Evolutionary conservation across 1,139 yeast genomes (phyloP).

Genomic region (Geotrichum histeridarum): DNA sequence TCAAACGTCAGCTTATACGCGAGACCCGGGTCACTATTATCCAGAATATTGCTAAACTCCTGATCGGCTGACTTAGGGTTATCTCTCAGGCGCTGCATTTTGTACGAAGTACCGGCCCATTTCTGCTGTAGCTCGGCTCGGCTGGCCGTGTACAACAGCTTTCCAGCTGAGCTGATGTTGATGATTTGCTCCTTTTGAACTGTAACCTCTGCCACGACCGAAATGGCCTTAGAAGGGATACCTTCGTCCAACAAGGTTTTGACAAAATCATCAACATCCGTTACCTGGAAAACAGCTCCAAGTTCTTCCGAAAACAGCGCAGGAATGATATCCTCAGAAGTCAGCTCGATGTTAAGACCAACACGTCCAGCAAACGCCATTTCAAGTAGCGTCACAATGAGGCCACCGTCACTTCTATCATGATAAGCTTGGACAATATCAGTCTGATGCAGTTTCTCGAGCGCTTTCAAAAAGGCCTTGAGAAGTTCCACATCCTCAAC

Average conservation of each 20-base stretch:
- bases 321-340: constrained; percentile 33
- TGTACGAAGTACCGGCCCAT: constrained; percentile 88
- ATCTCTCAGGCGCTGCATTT: constrained; percentile 86
- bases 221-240: constrained; percentile 51
- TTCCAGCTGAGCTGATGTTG: constrained; percentile 46
- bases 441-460: constrained; percentile 63
- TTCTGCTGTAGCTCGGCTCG: constrained; percentile 72
- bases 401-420: constrained; percentile 96
- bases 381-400: constrained; percentile 75
- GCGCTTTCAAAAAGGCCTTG: constrained; percentile 63
- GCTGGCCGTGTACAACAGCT: constrained; percentile 46
- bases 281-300: constrained; percentile 93
- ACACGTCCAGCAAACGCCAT: constrained; percentile 96
- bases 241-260: constrained; percentile 53
- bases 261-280: constrained; percentile 52
- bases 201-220: constrained; percentile 63
- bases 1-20: constrained; percentile 70
- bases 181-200: constrained; percentile 51
- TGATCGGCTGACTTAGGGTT: constrained; percentile 86
- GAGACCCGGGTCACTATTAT: constrained; percentile 87
- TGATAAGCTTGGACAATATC: constrained; percentile 76
- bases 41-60: constrained; percentile 69
- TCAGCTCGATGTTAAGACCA: constrained; percentile 53
- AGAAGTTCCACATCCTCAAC: constrained; percentile 64
- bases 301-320: constrained; percentile 82